Evolutionary conservation across 805 yeast genomes (phyloP), one percentile per base, ranked within the genome.

Genomic region (Ogataea allantospora): DNA sequence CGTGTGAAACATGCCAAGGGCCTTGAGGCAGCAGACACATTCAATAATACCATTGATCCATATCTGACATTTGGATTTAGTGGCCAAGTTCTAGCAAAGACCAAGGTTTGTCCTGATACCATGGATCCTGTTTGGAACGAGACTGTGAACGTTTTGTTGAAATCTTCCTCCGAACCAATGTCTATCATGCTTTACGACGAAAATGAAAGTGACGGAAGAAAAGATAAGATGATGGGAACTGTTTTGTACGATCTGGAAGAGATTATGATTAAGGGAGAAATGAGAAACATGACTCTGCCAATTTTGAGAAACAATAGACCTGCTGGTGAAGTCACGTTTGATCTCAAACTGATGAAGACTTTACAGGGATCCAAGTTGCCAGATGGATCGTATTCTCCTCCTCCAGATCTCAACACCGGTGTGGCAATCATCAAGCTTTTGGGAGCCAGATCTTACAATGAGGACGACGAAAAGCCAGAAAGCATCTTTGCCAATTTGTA

Each of bases 321-420:
- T 5, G 82, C 87, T 21, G 99, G 98, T 48, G 71, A 73, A 32
- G 65, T 93, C 28, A 62, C 61, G 5, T 86, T 80, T 58, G 88
- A 85, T 46, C 70, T 85, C 50, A 77, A 78, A 46, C 85, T 74
- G 67, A 79, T 80, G 71, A 93, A 95, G 27, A 81, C 93, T 10
- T 65, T 88, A 44, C 70, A 77, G 63, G 70, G 77, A 40, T 61
- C 69, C 50, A 66, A 75, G 44, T 71, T 75, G 41, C 81, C 86
- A 3, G 96, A 88, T 61, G 96, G 96, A 34, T 81, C 89, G 2
- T 70, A 75, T 37, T 81, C 79, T 48, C 88, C 95, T 32, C 85
- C 95, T 30, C 96, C 96, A 30, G 96, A 88, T 48, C 76, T 87
- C 58, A 91, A 91, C 65, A 88, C 97, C 11, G 99, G 99, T 72